These are phyloP conservation scores for Aspergillus nidulans DNA, from an alignment of 495 filamentous ascomycete genomes.

Conservation along the genomic window DNA sequence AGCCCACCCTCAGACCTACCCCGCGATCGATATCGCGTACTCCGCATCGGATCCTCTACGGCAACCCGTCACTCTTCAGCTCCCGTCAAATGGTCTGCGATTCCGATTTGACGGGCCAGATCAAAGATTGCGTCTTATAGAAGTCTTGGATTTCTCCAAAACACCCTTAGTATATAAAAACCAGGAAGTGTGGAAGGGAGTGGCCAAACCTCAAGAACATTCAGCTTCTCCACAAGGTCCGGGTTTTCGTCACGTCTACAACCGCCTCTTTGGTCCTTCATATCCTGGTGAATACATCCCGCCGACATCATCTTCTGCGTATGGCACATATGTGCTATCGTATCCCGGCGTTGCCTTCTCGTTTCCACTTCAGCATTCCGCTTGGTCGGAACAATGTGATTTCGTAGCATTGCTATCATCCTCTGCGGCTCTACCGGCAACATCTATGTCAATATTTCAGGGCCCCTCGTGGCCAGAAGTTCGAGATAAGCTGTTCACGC, in stretches of 20 bases:
- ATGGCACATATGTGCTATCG: constrained; percentile 76
- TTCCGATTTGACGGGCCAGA: constrained; percentile 91
- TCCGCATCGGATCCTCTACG: constrained; percentile 63
- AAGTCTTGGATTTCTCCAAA: constrained; percentile 88
- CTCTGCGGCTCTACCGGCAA: constrained; percentile 65
- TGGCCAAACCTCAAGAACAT: constrained; percentile 40
- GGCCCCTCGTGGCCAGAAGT: constrained; percentile 86
- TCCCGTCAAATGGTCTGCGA: constrained; percentile 81
- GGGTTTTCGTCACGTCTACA: constrained; percentile 85
- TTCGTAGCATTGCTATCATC: constrained; percentile 83
- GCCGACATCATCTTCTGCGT: constrained; percentile 47
- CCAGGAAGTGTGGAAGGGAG: constrained; percentile 70
- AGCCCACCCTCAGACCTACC: constrained; percentile 73
- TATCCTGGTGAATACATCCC: constrained; percentile 87
- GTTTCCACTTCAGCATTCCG: constrained; percentile 70
- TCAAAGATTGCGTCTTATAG: constrained; percentile 84
- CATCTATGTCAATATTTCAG: constrained; percentile 80
- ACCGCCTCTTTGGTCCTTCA: constrained; percentile 82
- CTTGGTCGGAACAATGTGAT: constrained; percentile 78
- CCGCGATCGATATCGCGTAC: constrained; percentile 76
- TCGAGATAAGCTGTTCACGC: constrained; percentile 68
- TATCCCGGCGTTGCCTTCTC: constrained; percentile 92
- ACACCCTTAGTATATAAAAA: constrained; percentile 77
- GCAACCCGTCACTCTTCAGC: constrained; percentile 64
- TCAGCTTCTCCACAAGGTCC: constrained; percentile 55